These are phyloP conservation scores for Penicillium manginii DNA, from an alignment of 495 filamentous ascomycete genomes.

Conservation along the genomic window DNA sequence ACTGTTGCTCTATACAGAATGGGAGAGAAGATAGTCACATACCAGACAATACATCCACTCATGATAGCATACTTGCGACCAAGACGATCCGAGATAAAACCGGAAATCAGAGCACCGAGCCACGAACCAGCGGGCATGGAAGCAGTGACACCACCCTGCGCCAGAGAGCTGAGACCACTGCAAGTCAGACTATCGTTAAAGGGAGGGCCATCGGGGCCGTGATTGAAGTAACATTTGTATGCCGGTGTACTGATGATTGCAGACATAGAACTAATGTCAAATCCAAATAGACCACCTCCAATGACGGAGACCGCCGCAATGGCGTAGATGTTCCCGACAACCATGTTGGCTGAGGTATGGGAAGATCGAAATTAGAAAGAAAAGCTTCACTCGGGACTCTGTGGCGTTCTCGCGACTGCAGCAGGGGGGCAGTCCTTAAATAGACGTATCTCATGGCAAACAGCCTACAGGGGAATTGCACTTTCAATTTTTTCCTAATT, in stretches of 20 bases:
- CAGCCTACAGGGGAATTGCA: constrained; percentile 9
- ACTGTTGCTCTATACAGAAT: not conserved
- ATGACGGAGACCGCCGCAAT: constrained; percentile 77
- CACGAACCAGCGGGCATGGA: constrained; percentile 79
- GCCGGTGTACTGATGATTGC: constrained; percentile 52
- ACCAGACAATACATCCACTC: constrained; percentile 67
- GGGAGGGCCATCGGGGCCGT: constrained; percentile 38
- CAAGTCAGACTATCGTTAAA: constrained; percentile 41
- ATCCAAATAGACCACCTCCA: constrained; percentile 81
- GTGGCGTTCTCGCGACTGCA: constrained; percentile 1
- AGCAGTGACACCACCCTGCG: constrained; percentile 66
- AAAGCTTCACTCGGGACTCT: not conserved
- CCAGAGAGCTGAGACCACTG: constrained; percentile 49
- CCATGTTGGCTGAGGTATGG: constrained; percentile 25
- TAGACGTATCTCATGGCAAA: constrained; percentile 9
- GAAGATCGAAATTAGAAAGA: constrained; percentile 1
- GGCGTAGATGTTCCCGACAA: constrained; percentile 70
- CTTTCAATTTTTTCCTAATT: not conserved
- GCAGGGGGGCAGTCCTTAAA: constrained; percentile 13
- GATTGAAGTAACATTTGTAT: constrained; percentile 71
- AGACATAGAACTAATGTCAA: constrained; percentile 81
- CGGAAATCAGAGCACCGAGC: constrained; percentile 70
- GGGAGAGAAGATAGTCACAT: constrained; percentile 6
- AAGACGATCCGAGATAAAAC: constrained; percentile 66
- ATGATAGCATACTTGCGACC: constrained; percentile 73